Evolutionary conservation across 2,329 filamentous ascomycete genomes (phyloP), one percentile per base, ranked within the genome.

Genomic region (Microcyclospora tardicrescens): DNA sequence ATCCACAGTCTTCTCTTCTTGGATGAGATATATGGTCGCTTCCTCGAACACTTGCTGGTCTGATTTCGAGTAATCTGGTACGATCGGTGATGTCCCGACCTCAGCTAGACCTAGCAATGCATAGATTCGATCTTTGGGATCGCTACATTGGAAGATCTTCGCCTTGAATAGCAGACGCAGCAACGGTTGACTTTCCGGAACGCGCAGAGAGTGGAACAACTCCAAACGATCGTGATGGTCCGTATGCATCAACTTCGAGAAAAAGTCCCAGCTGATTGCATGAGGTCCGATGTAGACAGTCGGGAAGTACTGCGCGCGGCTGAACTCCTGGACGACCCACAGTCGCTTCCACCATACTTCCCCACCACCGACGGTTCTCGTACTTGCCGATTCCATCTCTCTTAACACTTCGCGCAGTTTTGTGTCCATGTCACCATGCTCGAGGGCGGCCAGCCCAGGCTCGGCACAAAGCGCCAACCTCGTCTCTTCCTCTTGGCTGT

Each of bases 281-380:
- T 49, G 46, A 2, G 36, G 40, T 1, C 48, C 46, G 10, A 50
- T 24, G 33, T 48, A 49, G 6, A 50, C 46, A 10, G 44, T 43
- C 6, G 48, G 48, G 28, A 41, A 44, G n/a, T 46, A 39, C 32
- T 46, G 44, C 2, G 46, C 43, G 16, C 43, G 41, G 13, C 15
- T 29, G 35, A 39, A 42, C 30, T 42, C 36, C 28, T 42, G 40
- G 12, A 42, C 34, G 2, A 42, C 37, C 48, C 48, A 50, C 10
- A 51, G 41, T 24, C 47, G 37, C 30, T 40, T 41, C 43, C 45
- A 48, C 48, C 47, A 51, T 9, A 48, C 42, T 24, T 50, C 42
- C 27, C 37, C 37, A 24, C 33, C 27, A 6, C 30, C n/a, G n/a
- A 34, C 29, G 8, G 16, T 32, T 15, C 31, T 15, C 6, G 38